phyloP scores from a whole-genome alignment of 164 flowering plant genomes.

The Vitis riparia region DNA sequence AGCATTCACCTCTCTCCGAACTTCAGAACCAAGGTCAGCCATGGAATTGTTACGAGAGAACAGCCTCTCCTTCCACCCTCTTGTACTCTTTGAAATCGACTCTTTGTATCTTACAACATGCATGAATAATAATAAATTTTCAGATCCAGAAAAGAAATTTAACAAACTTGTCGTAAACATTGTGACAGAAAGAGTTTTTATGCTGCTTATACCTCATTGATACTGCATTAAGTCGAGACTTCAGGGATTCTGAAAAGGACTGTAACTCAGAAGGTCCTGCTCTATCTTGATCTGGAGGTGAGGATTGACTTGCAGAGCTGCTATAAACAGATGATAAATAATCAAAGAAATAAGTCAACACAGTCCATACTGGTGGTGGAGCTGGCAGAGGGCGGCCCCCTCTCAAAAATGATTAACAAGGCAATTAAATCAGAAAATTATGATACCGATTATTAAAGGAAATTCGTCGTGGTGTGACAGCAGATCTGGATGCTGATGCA shows the following conservation, averaged over 20 bases:
- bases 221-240: conserved; percentile 67
- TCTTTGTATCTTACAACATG: conserved; percentile 58
- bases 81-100: conserved; percentile 72
- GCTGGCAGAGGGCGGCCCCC: no score
- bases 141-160: background rate
- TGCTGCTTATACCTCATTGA: conserved; percentile 52
- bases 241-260: conserved; percentile 72
- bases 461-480: conserved; percentile 21
- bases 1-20: conserved; percentile 56
- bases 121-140: background rate
- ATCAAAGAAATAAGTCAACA: background rate
- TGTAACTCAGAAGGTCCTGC: conserved; percentile 90
- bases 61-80: conserved; percentile 81
- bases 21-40: conserved; percentile 58
- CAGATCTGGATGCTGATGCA: conserved; percentile 45
- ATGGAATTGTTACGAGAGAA: conserved; percentile 62
- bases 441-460: conserved; percentile 39
- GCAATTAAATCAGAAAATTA: conserved; percentile 7
- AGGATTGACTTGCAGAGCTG: conserved; percentile 43
- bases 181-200: background rate
- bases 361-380: background rate
- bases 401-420: background rate
- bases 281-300: conserved; percentile 50
- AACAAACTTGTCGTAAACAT: background rate
- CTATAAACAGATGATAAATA: conserved; percentile 16